Conservation (phyloP, 176 grass and related monocot species). For the Eragrostis curvula region DNA sequence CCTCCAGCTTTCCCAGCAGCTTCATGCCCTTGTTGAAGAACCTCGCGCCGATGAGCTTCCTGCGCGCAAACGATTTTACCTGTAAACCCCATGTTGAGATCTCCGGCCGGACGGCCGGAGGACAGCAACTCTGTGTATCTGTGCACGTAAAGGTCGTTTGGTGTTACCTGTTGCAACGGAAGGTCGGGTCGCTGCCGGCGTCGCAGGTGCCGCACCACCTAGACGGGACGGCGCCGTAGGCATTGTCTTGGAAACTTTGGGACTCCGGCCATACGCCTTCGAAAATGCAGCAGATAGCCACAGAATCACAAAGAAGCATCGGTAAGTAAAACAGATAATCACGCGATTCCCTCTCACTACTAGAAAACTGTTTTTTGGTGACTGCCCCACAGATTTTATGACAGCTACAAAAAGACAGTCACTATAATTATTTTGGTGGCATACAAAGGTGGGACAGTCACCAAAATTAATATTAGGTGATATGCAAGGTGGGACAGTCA, state of each 20-base stretch:
- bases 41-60: slow-evolving; percentile 76
- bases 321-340: not conserved
- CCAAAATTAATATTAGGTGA: too few species aligned
- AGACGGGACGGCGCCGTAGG: not conserved
- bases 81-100: not conserved
- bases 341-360: not conserved
- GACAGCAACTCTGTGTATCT: not conserved
- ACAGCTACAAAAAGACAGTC: too few species aligned
- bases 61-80: not conserved
- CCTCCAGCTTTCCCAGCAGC: not conserved
- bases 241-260: slow-evolving; percentile 32
- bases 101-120: not conserved
- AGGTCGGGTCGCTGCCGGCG: slow-evolving; percentile 18
- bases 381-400: too few species aligned
- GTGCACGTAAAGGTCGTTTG: not conserved
- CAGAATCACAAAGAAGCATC: not conserved
- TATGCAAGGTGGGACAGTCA: too few species aligned
- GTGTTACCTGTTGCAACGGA: slow-evolving; percentile 47
- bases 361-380: too few species aligned
- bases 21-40: slow-evolving; percentile 54
- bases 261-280: slow-evolving; percentile 50
- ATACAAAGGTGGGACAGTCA: too few species aligned
- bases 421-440: too few species aligned
- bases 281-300: not conserved
- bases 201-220: slow-evolving; percentile 28